Conservation (phyloP, 192 early-diverging fungal genomes). For the Haplosporangium gracile region DNA sequence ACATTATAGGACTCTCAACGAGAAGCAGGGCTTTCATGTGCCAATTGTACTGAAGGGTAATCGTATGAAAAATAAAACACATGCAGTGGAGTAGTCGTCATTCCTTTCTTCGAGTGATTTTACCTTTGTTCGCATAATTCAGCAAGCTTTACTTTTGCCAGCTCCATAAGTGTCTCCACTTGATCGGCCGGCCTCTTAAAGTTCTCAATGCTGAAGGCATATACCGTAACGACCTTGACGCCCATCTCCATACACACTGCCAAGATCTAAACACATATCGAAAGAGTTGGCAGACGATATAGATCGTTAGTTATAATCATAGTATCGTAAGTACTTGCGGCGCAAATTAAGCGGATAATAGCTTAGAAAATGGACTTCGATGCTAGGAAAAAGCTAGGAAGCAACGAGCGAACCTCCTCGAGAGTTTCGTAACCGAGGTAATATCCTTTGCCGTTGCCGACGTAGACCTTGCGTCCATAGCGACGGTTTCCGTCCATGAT, state of each 20-base stretch:
- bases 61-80: background rate
- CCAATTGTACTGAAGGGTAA: background rate
- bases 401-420: constrained; percentile 69
- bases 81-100: background rate
- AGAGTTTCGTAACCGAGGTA: constrained; percentile 83
- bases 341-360: too few relatives aligned
- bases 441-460: constrained; percentile 78
- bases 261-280: constrained; percentile 68
- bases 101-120: background rate
- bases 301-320: background rate
- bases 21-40: constrained; percentile 28
- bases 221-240: constrained; percentile 89
- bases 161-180: constrained; percentile 86
- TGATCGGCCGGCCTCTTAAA: constrained; percentile 91
- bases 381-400: background rate
- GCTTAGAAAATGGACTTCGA: too few relatives aligned
- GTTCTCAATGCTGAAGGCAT: constrained; percentile 99
- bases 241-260: constrained; percentile 92
- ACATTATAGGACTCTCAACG: background rate
- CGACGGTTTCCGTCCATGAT: constrained; percentile 99
- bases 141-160: constrained; percentile 82
- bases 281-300: background rate
- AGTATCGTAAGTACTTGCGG: too few relatives aligned
- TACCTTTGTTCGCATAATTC: constrained; percentile 82
- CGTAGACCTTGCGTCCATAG: constrained; percentile 78